Conservation (phyloP, 192 early-diverging fungal species). For the Spizellomyces punctatus region DNA sequence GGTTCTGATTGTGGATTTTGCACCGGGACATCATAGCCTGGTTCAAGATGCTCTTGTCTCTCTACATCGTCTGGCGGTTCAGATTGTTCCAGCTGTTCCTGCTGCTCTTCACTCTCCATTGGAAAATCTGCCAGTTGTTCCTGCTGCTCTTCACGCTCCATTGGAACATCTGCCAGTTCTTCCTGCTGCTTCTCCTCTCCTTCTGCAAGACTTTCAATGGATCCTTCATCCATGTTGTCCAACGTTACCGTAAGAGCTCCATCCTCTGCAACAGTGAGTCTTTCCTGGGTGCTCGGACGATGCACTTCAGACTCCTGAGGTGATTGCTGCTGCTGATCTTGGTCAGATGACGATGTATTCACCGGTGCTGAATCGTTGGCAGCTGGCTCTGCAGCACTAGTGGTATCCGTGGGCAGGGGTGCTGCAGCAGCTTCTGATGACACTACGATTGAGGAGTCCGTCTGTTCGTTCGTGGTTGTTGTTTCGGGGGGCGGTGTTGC, state of each 20-base stretch:
- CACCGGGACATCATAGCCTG: too few species aligned
- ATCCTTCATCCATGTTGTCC: constrained; percentile 25
- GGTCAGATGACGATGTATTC: not conserved
- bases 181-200: not conserved
- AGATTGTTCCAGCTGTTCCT: too few species aligned
- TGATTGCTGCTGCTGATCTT: not conserved
- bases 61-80: too few species aligned
- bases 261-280: constrained; percentile 18
- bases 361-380: not conserved
- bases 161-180: not conserved
- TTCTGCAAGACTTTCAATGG: not conserved
- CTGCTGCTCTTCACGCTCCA: not conserved
- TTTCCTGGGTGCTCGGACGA: not conserved
- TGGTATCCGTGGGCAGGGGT: too few species aligned
- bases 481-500: too few species aligned
- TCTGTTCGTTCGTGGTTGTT: too few species aligned
- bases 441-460: too few species aligned
- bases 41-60: too few species aligned
- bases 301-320: constrained; percentile 13
- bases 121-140: not conserved
- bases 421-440: too few species aligned
- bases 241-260: constrained; percentile 17
- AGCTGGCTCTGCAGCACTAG: too few species aligned
- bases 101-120: not conserved
- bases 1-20: too few species aligned